Base-by-base conservation (phyloP, 2,329 filamentous ascomycete genomes). In the Microcyclospora pomicola region DNA sequence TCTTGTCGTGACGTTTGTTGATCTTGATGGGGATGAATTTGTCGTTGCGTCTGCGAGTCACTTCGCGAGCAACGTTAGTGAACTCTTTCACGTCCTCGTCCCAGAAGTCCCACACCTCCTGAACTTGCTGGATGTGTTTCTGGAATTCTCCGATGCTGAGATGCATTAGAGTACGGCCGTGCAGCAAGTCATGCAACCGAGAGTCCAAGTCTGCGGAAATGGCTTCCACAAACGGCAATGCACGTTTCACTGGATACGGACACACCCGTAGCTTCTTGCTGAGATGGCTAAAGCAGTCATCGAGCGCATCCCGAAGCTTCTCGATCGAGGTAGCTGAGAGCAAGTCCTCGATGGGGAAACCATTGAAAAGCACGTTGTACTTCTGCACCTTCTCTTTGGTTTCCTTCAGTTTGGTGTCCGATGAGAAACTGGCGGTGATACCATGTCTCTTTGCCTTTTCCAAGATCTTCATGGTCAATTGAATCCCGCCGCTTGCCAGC, bases 1-100 rank as follows among this genome's bases (percentile, higher is more conserved):
- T 82, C 58, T 88, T 82, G 30, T 76, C 79, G 58, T 98, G 91
- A 51, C 83, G 81, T 43, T 86, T 82, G 47, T 71, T 75, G 58
- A 98, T 87, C 66, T 96, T 96, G 68, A 99, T 96, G 4, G 88
- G 87, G 47, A 98, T 95, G 59, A 98, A 98, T 59, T 93, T 94
- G 60, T 96, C 92, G 54, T 94, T 92, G 49, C 91, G 77, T 50
- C 87, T 81, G 47, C 88, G 76, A 2, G 85, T 95, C 6, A 93
- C 86, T 54, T 98, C 92, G 63, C 91, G 83, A 27, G 91, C 88
- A 46, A 96, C 84, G 49, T 95, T 94, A 12, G 88, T 96, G 56
- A 99, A 98, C 51, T 96, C 91, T 59, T 96, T 96, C 56, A 93
- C 73, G 52, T 88, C 86, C 38, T 93, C 86, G 50, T 98, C 91